Conservation (phyloP, 2,329 filamentous ascomycete genomes). For the Cladophialophora carrionii region DNA sequence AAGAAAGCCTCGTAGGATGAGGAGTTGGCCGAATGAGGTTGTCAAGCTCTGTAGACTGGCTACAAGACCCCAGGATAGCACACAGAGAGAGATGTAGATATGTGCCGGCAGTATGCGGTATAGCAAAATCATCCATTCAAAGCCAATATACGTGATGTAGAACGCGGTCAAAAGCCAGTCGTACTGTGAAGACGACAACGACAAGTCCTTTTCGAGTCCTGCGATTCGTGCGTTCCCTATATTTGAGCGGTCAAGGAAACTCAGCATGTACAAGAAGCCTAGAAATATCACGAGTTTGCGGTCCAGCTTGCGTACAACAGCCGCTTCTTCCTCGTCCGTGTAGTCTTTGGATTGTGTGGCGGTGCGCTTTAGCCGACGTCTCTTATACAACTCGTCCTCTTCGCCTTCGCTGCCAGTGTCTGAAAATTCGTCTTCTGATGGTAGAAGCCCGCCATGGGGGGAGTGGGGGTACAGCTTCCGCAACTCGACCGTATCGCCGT, state of each 20-base stretch:
- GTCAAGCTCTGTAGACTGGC: conserved; percentile 65
- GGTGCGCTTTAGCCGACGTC: conserved; percentile 20
- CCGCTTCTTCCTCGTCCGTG: conserved; percentile 68
- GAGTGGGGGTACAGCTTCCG: conserved; percentile 21
- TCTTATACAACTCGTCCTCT: conserved; percentile 20
- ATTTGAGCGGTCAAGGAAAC: conserved; percentile 82
- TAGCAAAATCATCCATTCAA: conserved; percentile 69
- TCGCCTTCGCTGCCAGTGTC: conserved; percentile 22
- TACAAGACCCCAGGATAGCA: conserved; percentile 75
- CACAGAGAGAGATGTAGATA: conserved; percentile 62
- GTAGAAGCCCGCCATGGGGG: not conserved
- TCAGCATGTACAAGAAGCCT: conserved; percentile 78
- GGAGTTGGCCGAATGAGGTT: conserved; percentile 58
- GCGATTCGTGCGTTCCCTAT: conserved; percentile 67
- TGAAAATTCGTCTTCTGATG: conserved; percentile 4
- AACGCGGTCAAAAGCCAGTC: conserved; percentile 66
- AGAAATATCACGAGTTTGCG: conserved; percentile 77
- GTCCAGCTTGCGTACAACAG: conserved; percentile 76
- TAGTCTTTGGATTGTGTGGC: conserved; percentile 61
- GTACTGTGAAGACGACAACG: conserved; percentile 60
- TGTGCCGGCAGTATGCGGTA: conserved; percentile 64
- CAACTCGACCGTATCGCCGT: conserved; percentile 21
- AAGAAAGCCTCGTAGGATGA: conserved; percentile 48
- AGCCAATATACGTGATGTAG: conserved; percentile 66
- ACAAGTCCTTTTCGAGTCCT: conserved; percentile 58